Evolutionary conservation across 139 green algal genomes (phyloP).

Genomic region (Chlamydomonas sphaeroides): DNA sequence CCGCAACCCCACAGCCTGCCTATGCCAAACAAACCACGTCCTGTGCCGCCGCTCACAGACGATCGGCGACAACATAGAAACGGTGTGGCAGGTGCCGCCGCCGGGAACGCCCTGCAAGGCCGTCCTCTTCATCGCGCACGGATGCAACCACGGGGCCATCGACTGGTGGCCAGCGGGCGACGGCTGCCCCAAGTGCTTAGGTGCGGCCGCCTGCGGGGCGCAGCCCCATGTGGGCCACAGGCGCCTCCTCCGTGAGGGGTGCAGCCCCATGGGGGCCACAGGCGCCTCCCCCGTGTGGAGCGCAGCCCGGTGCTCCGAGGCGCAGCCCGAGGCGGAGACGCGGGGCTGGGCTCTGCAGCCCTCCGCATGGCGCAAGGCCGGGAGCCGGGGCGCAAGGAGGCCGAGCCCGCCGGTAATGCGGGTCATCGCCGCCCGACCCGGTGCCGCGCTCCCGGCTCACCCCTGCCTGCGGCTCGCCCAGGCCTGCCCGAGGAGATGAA

Average conservation of each 20-base stretch:
- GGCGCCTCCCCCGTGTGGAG: too few relatives aligned
- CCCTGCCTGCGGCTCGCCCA: neutral
- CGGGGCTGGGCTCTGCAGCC: too few relatives aligned
- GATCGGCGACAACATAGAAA: slow-evolving; percentile 36
- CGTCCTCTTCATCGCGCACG: slow-evolving; percentile 68
- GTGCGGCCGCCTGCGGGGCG: slow-evolving; percentile 10
- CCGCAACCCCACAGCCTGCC: neutral
- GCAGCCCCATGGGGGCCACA: too few relatives aligned
- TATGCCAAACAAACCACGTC: too few relatives aligned
- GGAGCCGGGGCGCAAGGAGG: neutral
- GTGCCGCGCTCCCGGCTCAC: too few relatives aligned
- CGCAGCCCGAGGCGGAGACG: too few relatives aligned
- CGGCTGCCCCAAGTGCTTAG: slow-evolving; percentile 62
- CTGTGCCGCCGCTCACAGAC: neutral
- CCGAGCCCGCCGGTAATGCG: too few relatives aligned
- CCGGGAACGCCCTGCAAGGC: slow-evolving; percentile 15
- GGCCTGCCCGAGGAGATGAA: slow-evolving; percentile 57
- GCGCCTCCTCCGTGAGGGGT: too few relatives aligned
- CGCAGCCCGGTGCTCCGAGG: too few relatives aligned
- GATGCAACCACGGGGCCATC: slow-evolving; percentile 66
- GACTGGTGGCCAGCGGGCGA: slow-evolving; percentile 63
- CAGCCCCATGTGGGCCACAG: neutral
- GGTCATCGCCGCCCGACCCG: neutral
- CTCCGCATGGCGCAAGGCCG: neutral
- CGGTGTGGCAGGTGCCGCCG: slow-evolving; percentile 54